Base-by-base conservation (phyloP, 202 grass and related monocot species). In the Digitaria exilis region DNA sequence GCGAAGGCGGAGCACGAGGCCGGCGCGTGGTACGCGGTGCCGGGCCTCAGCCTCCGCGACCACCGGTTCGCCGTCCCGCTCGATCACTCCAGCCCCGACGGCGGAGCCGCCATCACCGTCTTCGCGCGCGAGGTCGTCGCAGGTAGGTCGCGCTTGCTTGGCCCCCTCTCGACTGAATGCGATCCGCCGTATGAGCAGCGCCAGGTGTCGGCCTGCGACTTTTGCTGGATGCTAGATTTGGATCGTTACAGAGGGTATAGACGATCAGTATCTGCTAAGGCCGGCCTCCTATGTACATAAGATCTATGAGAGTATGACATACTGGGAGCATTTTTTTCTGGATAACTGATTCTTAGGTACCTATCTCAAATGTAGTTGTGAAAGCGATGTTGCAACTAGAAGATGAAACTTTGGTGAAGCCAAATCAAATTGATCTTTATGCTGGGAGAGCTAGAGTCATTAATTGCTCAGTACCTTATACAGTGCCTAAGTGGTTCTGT, bases 21-120 rank as follows among this genome's bases (percentile, higher is more conserved):
- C 51, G 93, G 89, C 18, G 39, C 57, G 58, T 98, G 93, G 96
- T 89, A 84, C 78, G 78, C 83, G 68, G 93, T 90, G 65, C 93
- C 93, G 37, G 91, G 90, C 73, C 91, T 96, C 79, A 94, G 87
- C 69, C 89, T 98, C 73, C 89, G 91, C 3, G 96, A 96, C 24
- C 93, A 98, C 82, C 91, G 91, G 18, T 96, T 98, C 71, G 39
- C 78, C 44, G 93, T 98, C 44, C 96, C 96, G 30, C 93, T 96
- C 61, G 96, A 98, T 59, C 85, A 98, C 59, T 49, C 81, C 22
- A 45, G 25, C 16, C 75, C 71, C 30, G 15, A 44, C 57, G 35
- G 56, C 37, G 29, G 62, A 11, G 28, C 34, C 34, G 34, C 4
- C 34, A 35, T 35, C 3, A 35, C 34, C 34, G 34, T 35, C 34